Conservation (phyloP, 352 stramenopile species). For the Phytophthora podocarpi region DNA sequence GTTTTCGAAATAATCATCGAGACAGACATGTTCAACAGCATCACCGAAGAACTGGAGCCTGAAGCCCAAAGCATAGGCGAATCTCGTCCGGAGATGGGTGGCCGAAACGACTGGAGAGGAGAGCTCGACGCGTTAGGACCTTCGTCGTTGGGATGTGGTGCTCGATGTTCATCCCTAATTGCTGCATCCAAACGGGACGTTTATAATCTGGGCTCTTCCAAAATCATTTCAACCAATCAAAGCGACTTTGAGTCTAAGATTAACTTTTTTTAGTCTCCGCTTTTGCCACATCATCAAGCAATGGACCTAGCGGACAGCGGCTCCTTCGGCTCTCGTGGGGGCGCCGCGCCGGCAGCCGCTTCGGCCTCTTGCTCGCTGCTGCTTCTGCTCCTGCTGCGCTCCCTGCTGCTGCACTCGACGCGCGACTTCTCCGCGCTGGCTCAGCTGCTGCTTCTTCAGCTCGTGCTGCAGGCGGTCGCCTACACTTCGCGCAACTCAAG, state of each 20-base stretch:
- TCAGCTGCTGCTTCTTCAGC: conserved; percentile 36
- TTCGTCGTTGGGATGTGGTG: too few species aligned
- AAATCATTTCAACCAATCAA: background rate
- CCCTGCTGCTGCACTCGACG: conserved; percentile 24
- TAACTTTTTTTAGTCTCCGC: background rate
- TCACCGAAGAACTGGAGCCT: too few species aligned
- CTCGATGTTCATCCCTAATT: too few species aligned
- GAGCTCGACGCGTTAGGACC: too few species aligned
- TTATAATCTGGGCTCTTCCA: too few species aligned
- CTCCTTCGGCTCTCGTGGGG: background rate
- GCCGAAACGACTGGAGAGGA: too few species aligned
- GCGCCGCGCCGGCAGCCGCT: background rate
- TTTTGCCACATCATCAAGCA: background rate
- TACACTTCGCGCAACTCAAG: conserved; percentile 10
- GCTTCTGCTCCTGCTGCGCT: conserved; percentile 22
- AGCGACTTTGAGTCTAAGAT: background rate
- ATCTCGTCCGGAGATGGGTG: too few species aligned
- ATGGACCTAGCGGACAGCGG: conserved; percentile 30
- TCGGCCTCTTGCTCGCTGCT: conserved; percentile 13
- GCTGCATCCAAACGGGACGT: background rate
- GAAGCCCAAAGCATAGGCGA: too few species aligned
- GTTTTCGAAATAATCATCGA: too few species aligned
- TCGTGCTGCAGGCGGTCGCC: conserved; percentile 19
- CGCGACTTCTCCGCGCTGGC: conserved; percentile 40
- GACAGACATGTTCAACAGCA: too few species aligned